Evolutionary conservation across 2,329 filamentous ascomycete species (phyloP).

Genomic region (Stagonosporopsis cucurbitacearum): DNA sequence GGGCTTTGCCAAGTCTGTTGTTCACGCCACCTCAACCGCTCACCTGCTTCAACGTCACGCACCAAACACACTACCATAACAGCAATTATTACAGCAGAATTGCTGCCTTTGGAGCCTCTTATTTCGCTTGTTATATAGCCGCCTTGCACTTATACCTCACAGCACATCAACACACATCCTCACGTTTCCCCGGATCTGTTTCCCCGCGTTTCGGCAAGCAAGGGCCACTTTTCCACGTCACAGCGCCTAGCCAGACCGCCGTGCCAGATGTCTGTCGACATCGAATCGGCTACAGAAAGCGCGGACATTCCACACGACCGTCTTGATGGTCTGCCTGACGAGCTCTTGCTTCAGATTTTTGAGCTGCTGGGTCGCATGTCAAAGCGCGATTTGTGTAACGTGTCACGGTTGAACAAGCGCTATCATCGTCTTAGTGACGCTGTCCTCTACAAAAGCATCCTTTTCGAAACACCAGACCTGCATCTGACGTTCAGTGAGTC

Average conservation of each 20-base stretch:
- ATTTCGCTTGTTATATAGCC: not conserved
- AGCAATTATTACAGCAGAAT: not conserved
- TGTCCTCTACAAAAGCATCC: constrained; percentile 40
- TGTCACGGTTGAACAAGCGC: constrained; percentile 39
- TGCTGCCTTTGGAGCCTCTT: not conserved
- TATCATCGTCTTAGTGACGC: constrained; percentile 42
- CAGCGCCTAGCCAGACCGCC: not conserved
- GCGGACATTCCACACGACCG: constrained; percentile 4
- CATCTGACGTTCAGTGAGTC: constrained; percentile 46
- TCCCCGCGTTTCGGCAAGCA: constrained; percentile 18
- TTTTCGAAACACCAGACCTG: constrained; percentile 41
- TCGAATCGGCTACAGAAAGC: constrained; percentile 3
- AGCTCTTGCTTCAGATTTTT: constrained; percentile 42
- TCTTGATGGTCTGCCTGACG: constrained; percentile 34
- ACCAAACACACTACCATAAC: not conserved
- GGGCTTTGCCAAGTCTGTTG: constrained; percentile 8
- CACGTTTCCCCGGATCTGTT: constrained; percentile 9
- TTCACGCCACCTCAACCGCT: constrained; percentile 15
- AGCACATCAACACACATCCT: constrained; percentile 27
- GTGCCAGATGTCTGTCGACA: constrained; percentile 11
- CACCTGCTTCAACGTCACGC: constrained; percentile 1
- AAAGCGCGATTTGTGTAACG: constrained; percentile 38
- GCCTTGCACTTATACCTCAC: constrained; percentile 10
- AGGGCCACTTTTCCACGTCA: constrained; percentile 16
- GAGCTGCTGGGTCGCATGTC: constrained; percentile 34